Base-by-base conservation (phyloP, 257 asterid genomes). In the Przewalskia tangutica region DNA sequence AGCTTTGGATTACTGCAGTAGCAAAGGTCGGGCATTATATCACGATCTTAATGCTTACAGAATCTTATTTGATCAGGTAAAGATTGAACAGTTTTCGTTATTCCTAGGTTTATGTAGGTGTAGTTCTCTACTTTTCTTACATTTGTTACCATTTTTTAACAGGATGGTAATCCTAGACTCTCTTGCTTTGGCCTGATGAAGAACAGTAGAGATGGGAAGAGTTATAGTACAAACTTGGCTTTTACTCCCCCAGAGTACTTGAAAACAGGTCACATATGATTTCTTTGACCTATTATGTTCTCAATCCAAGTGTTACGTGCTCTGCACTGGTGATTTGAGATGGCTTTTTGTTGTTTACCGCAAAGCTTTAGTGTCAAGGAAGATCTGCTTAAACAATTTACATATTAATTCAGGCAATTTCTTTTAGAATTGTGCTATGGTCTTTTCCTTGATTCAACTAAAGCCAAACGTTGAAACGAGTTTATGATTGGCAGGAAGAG, bases 181-280 rank as follows among this genome's bases (percentile, higher is more conserved):
- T 89, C 92, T 56, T 89, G 92, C 89, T 89, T 89, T 58, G 92
- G 92, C 75, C 48, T 89, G 66, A 89, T 89, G 92, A 89, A 89
- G 86, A 89, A 89, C 71, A 89, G 92, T 59, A 85, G 92, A 83
- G 92, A 89, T 63, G 92, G 90, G 17, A 89, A 89, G 81, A 89
- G 91, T 71, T 89, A 89, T 48, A 89, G 91, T 63, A 89, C 91
- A 58, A 89, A 89, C 81, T 83, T 89, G 70, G 92, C 92, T 42
- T 89, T 89, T 83, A 89, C 92, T 58, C 92, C 92, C 18, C 92
- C 92, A 0, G 92, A 89, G 77, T 89, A 89, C 83, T 76, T 89
- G 83, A 85, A 87, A 46, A 89, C 92, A 77, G 92, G 92, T 89
- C 81, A 11, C 23, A 20, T 17, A 44, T 79, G n/a, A 20, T 23